A percentile compares a stretch with the other conserved stretches of the same genome.
Evolutionary conservation across 331 rosid genomes (phyloP).

Genomic region (Malus hybrid): DNA sequence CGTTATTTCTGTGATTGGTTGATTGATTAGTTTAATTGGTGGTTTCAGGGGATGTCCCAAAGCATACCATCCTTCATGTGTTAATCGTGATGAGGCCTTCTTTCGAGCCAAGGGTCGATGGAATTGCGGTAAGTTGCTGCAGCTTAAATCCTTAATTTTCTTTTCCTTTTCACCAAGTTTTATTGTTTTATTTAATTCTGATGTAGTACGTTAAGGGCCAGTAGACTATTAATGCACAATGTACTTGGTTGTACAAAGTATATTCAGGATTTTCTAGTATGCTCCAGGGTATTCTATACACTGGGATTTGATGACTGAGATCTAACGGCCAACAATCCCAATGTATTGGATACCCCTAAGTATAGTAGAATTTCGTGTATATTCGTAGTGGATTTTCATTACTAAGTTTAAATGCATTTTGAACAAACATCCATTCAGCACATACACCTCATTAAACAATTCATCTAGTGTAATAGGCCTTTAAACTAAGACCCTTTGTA

Average conservation of each 20-base stretch:
- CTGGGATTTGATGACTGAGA: background rate
- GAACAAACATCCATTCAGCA: background rate
- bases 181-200: background rate
- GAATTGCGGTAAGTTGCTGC: constrained; percentile 75
- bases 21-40: constrained; percentile 11
- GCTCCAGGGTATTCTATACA: background rate
- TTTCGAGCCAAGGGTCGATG: constrained; percentile 94
- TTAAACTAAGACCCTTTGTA: background rate
- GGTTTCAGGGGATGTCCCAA: constrained; percentile 90
- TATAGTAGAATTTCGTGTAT: background rate
- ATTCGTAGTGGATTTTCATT: background rate
- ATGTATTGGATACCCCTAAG: background rate
- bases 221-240: background rate
- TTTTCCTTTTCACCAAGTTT: background rate
- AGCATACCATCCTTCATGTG: constrained; percentile 94
- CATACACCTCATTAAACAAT: background rate
- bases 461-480: background rate
- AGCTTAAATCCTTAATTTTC: background rate
- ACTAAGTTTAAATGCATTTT: background rate
- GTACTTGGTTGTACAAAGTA: background rate
- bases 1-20: background rate
- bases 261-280: background rate
- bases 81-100: constrained; percentile 91
- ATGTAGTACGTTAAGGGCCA: background rate
- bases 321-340: background rate